Evolutionary conservation across 139 green algal genomes (phyloP).

Genomic region (Eudorina sp.): DNA sequence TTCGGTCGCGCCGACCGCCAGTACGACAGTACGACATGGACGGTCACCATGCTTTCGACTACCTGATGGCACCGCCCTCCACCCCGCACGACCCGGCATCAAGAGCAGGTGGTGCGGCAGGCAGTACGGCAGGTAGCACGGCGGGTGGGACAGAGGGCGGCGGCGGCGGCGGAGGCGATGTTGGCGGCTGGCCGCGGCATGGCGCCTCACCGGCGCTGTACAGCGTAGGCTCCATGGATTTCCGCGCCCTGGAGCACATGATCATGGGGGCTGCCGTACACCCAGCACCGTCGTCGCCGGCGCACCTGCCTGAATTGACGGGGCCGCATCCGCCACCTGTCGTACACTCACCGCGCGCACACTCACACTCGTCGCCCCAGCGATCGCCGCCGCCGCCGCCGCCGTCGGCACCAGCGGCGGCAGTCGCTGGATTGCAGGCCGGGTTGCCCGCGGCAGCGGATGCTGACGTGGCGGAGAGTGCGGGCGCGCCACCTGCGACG

Average conservation of each 20-base stretch:
- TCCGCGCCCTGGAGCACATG: not conserved
- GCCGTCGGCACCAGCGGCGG: not conserved
- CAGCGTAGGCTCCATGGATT: conserved; percentile 2
- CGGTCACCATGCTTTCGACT: not conserved
- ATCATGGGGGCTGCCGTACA: not conserved
- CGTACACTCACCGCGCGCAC: not conserved
- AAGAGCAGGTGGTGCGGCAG: not conserved
- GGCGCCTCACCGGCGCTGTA: not conserved
- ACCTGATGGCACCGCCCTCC: not conserved
- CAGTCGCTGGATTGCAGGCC: not conserved
- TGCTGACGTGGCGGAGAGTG: too few species aligned
- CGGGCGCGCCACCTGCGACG: too few species aligned
- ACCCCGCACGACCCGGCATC: not conserved
- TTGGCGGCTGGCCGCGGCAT: not conserved
- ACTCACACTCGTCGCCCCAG: not conserved
- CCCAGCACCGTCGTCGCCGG: not conserved
- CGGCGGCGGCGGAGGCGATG: conserved; percentile 8
- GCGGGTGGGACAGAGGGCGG: not conserved
- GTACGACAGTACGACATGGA: not conserved
- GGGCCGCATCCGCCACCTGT: not conserved
- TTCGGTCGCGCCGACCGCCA: not conserved
- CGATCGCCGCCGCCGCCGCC: not conserved
- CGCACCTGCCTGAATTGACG: not conserved
- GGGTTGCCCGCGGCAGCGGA: not conserved
- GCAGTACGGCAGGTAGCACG: not conserved